Evolutionary conservation across 192 early-diverging fungal species (phyloP), one percentile per base, ranked within the genome.

Genomic region (Coemansia sp.): DNA sequence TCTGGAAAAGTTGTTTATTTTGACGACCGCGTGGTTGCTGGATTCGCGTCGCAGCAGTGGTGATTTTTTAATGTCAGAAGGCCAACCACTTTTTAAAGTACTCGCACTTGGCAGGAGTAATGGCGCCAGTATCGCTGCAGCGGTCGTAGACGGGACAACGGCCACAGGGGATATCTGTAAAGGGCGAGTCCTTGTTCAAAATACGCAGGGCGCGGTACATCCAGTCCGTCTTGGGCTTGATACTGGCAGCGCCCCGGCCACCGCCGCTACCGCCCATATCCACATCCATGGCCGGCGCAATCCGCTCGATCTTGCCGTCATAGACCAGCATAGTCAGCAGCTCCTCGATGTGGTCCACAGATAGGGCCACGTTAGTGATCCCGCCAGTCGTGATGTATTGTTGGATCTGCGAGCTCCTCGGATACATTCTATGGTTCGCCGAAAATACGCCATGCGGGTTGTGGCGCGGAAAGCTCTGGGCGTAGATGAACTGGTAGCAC

Each of bases 141-240:
- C 92, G 89, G 37, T 86, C 73, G 42, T 86, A 88, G 2, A 96
- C 93, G 14, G 94, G 93, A 64, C 96, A 98, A 29, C 81, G 85
- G 6, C 96, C 96, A 67, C 96, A 98, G 3, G 96, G 95, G 9
- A 90, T 84, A 45, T 94, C 92, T 27, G 91, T 88, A 67, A 87
- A 79, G 11, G 89, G 87, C 20, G 87, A 88, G 27, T 82, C 76
- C 15, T 65, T 76, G 39, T 53, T 62, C 35, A 75, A 70, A 19
- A 77, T 82, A 14, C 87, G 76, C 8, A 91, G 65, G n/a, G 90
- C 90, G 51, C 87, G 87, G 70, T 94, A 94, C 78, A 89, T 89
- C 80, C 84, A 92, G 38, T 91, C 83, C 5, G 66, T 64, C 31
- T 80, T 73, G 57, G 31, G 63, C 59, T 67, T 85, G 32, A 84